Evolutionary conservation across 257 asterid genomes (phyloP), one percentile per base, ranked within the genome.

Genomic region (Scutellaria baicalensis): DNA sequence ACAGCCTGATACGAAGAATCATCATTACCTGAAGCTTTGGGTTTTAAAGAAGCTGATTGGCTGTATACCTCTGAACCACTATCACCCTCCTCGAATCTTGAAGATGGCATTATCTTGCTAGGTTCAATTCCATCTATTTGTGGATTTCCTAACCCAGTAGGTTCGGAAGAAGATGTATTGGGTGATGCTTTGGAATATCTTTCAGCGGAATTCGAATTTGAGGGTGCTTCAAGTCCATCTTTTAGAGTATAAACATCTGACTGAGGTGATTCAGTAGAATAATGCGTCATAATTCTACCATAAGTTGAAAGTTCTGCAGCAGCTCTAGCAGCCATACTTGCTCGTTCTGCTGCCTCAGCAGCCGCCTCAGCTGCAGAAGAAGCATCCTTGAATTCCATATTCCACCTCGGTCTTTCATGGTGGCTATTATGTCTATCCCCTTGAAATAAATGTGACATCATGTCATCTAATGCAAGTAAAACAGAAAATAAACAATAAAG

Each of bases 311-410:
- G 79, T 81, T 91, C 93, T 14, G 96, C 97, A 64, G 97, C 97
- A 71, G 96, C 97, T 80, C 86, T 86, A 61, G 96, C 97, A 57
- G 96, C 97, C 80, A 86, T 66, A 76, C 95, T 91, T 64, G 97
- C 97, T 16, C 43, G 89, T 75, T 86, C 97, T 59, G 99, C 97
- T 82, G 96, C 84, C 79, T 86, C 97, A 16, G 96, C 96, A 40
- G 99, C 99, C 10, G 89, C 95, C 78, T 78, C 91, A 80, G 97
- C 97, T 3, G 99, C 97, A 73, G 96, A 76, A 39, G 88, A 68
- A 57, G 97, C 97, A 79, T 94, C 97, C 86, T 89, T 94, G 75
- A 89, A 94, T 66, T 88, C 95, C 90, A 87, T 77, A 57, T 78
- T 79, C 95, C 94, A 86, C 77, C 59, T 77, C 68, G 80, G 81